Base-by-base conservation (phyloP, 2,329 filamentous ascomycete genomes). In the Penicillium italicum region DNA sequence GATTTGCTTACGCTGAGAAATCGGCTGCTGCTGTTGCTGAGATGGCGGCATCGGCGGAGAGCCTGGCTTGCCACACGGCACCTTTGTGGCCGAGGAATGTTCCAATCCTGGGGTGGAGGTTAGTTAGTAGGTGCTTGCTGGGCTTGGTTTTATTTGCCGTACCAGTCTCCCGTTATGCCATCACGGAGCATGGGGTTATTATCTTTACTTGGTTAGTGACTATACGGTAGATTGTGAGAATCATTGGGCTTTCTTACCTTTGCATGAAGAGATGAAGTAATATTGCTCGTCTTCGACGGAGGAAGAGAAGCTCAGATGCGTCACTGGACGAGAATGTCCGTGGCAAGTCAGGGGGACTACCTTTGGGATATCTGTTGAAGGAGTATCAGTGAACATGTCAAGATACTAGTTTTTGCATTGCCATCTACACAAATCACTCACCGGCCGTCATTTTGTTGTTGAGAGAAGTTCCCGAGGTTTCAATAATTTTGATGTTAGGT, bases 81-180 rank as follows among this genome's bases (percentile, higher is more conserved):
- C 94, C 94, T 77, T 99, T 97, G 79, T 99, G 94, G 38, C 94
- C 94, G 67, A 99, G 88, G 72, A 97, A 97, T 36, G 94, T 97
- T 46, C 94, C 94, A 66, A 97, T 97, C 90, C 83, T 85, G 55
- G 12, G 44, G 66, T 5, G 53, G 49, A 28, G 16, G 43, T 66
- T 60, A 61, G 43, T 66, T 60, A 61, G 56, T 38, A 41, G 37
- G 4, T 22, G 34, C 12, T 9, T 36, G 40, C 34, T 33, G 26
- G 20, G 12, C 16, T 33, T 40, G 33, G 11, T 16, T 41, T 45
- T 30, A 52, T 26, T 20, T 20, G 40, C 63, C 80, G 57, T 79
- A 89, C 89, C 92, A 97, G 74, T 97, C 92, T 56, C 94, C 94
- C 45, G 93, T 99, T 59, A 95, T 84, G 60, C 94, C 94, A 77